phyloP scores from a whole-genome alignment of 306 rosid species.

The Glycine tomentella region DNA sequence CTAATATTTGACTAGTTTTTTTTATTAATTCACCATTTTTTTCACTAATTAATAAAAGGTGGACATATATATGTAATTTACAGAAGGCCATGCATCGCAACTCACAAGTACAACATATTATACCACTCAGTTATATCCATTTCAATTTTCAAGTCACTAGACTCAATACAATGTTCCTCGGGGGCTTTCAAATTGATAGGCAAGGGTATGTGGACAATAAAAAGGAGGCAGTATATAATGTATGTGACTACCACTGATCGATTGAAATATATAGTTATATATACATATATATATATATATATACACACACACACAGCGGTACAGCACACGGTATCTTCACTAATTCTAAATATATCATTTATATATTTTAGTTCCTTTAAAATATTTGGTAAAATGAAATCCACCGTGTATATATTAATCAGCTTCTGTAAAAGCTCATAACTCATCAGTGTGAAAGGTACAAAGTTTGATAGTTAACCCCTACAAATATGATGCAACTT shows the following conservation, averaged over 20 bases:
- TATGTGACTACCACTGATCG: too few relatives aligned
- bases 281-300: too few relatives aligned
- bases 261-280: too few relatives aligned
- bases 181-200: not conserved
- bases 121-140: not conserved
- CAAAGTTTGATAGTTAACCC: constrained; percentile 1
- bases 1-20: not conserved
- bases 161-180: not conserved
- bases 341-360: too few relatives aligned
- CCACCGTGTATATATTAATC: too few relatives aligned
- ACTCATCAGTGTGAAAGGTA: not conserved
- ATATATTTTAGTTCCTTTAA: too few relatives aligned
- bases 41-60: not conserved
- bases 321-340: too few relatives aligned
- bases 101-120: not conserved
- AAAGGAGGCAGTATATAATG: too few relatives aligned
- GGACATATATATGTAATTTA: not conserved
- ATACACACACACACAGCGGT: too few relatives aligned
- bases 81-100: not conserved
- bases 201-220: too few relatives aligned
- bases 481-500: not conserved
- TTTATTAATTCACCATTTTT: not conserved
- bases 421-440: too few relatives aligned
- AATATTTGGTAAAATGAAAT: too few relatives aligned
- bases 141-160: not conserved